phyloP scores from a whole-genome alignment of 108 stramenopile species.

The Cafeteria roenbergensis region DNA sequence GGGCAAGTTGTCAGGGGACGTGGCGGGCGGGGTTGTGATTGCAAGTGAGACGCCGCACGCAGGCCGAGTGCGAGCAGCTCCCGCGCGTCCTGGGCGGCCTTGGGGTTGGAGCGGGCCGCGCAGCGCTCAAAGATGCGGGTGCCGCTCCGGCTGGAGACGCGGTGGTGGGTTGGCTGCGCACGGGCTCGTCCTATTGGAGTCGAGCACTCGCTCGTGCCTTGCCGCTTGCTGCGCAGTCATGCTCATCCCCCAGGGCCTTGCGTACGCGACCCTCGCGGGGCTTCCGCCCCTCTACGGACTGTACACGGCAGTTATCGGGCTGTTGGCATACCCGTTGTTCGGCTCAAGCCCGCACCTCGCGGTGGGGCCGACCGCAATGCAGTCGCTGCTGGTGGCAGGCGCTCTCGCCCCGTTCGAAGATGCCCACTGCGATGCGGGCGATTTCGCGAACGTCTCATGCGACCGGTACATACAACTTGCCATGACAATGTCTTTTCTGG shows the following conservation, averaged over 20 bases:
- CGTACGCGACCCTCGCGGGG: conserved; percentile 68
- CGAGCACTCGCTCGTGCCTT: not conserved
- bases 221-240: conserved; percentile 33
- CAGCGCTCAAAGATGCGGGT: not conserved
- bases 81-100: not conserved
- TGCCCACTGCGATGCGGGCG: too few relatives aligned
- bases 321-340: conserved; percentile 63
- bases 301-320: conserved; percentile 59
- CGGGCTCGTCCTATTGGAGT: too few relatives aligned
- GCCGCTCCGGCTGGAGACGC: too few relatives aligned
- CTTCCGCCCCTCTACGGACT: conserved; percentile 70
- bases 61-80: not conserved
- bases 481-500: conserved; percentile 42
- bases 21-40: conserved; percentile 2
- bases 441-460: too few relatives aligned
- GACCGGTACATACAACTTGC: conserved; percentile 25
- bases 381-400: conserved; percentile 17
- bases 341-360: conserved; percentile 62
- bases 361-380: conserved; percentile 65
- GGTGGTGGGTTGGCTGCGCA: too few relatives aligned
- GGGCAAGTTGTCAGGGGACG: not conserved
- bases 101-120: not conserved
- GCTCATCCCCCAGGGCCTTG: conserved; percentile 68
- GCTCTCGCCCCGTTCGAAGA: too few relatives aligned
- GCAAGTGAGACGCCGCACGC: not conserved